Evolutionary conservation across 495 filamentous ascomycete genomes (phyloP), one percentile per base, ranked within the genome.

Genomic region (Immersiella caudata): DNA sequence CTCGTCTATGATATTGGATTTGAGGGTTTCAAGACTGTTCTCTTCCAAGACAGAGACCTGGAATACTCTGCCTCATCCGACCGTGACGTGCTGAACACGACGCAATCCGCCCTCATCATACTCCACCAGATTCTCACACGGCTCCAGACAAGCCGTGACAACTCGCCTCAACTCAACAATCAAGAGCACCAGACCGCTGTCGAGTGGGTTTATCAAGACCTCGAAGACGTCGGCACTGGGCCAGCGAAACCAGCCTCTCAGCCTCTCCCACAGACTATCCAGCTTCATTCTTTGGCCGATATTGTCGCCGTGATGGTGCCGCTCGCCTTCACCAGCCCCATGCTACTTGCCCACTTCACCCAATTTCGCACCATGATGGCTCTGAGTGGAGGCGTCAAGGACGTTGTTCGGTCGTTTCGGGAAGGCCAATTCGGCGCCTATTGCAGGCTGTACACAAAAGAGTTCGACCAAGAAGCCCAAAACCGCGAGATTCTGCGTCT

Each of bases 31-130:
- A 57, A 57, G 58, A 61, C 58, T 2, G 27, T 61, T 24, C 58
- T 61, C 58, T 61, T 61, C 35, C 58, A 61, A 18, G 58, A 61
- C 22, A 3, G 35, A 2, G 58, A 61, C 5, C 8, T 61, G 11
- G 58, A 61, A 29, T 61, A 61, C 22, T 61, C 58, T n/a, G 58
- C 58, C 4, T 35, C 58, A 6, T 61, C 58, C 2, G 26, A 35
- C 21, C 58, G 8, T 29, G 58, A 61, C 35, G 26, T 35, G 7
- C 29, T 61, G 2, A 61, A 61, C 58, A 61, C 58, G 27, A 26
- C 58, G 2, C 27, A 61, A 5, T n/a, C 58, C 2, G 58, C 58
- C 2, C 26, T 61, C 8, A 3, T 7, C 58, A 61, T 61, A 18
- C 21, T 61, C 6, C 29, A 61, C 58, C 27, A 36, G 35, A 35